Conservation (phyloP, 495 filamentous ascomycete species). For the Darksidea phi region DNA sequence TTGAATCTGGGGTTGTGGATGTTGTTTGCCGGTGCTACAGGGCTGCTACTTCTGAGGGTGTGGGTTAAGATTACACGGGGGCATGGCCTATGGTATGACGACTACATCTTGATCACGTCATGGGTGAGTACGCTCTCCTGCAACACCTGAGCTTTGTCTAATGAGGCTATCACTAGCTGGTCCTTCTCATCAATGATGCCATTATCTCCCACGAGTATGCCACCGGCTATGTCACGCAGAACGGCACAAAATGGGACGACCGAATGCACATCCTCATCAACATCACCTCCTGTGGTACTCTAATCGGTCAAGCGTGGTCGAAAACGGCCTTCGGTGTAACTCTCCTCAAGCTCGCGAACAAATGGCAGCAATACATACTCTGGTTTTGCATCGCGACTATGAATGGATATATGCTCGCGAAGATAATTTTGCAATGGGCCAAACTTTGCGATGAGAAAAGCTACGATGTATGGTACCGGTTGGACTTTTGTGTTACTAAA, state of each 20-base stretch:
- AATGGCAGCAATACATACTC: constrained; percentile 5
- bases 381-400: constrained; percentile 16
- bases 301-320: constrained; percentile 4
- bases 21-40: constrained; percentile 6
- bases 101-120: constrained; percentile 4
- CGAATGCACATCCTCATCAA: constrained; percentile 21
- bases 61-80: constrained; percentile 15
- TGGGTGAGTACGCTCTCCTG: constrained; percentile 1
- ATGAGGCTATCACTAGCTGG: not conserved
- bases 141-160: not conserved
- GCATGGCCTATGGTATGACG: constrained; percentile 19
- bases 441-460: constrained; percentile 5
- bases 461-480: constrained; percentile 13
- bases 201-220: constrained; percentile 12
- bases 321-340: constrained; percentile 17
- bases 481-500: constrained; percentile 1
- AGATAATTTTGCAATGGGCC: constrained; percentile 11
- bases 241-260: constrained; percentile 14
- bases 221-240: constrained; percentile 6
- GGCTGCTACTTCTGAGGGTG: constrained; percentile 6
- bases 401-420: constrained; percentile 10
- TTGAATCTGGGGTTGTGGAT: constrained; percentile 14
- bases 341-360: constrained; percentile 7
- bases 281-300: constrained; percentile 9
- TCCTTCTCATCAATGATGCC: constrained; percentile 8